These are phyloP conservation scores for Nemania bipapillata DNA, from an alignment of 2,329 filamentous ascomycete species.

Conservation along the genomic window DNA sequence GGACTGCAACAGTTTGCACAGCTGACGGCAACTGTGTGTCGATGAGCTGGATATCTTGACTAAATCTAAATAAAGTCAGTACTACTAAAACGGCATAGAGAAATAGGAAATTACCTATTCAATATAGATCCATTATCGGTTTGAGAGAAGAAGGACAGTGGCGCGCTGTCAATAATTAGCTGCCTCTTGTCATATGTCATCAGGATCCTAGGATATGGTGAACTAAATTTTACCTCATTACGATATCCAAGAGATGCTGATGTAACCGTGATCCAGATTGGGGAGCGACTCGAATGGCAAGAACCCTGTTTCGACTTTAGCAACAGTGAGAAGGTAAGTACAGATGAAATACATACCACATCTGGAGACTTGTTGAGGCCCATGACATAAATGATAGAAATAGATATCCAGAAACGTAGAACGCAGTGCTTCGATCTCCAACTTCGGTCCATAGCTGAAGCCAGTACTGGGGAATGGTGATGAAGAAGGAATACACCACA, in stretches of 20 bases:
- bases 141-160: slow-evolving; percentile 55
- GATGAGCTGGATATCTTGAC: slow-evolving; percentile 58
- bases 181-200: neutral
- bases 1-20: slow-evolving; percentile 50
- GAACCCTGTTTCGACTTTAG: slow-evolving; percentile 46
- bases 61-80: slow-evolving; percentile 51
- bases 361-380: slow-evolving; percentile 51
- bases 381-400: slow-evolving; percentile 53
- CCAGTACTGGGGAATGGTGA: slow-evolving; percentile 55
- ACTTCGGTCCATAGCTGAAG: slow-evolving; percentile 55
- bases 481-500: slow-evolving; percentile 50
- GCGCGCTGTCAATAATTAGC: slow-evolving; percentile 49
- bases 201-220: neutral
- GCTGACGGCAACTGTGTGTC: slow-evolving; percentile 57
- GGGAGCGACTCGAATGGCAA: slow-evolving; percentile 52
- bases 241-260: slow-evolving; percentile 48
- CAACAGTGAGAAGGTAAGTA: neutral
- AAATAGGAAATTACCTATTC: no score
- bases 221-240: slow-evolving; percentile 38
- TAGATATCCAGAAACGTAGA: slow-evolving; percentile 55
- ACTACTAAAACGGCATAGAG: neutral
- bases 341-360: slow-evolving; percentile 49
- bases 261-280: slow-evolving; percentile 53
- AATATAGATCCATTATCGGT: slow-evolving; percentile 56
- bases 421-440: slow-evolving; percentile 34